Base-by-base conservation (phyloP, 305 asterid species). In the Caryopteris hybrid region DNA sequence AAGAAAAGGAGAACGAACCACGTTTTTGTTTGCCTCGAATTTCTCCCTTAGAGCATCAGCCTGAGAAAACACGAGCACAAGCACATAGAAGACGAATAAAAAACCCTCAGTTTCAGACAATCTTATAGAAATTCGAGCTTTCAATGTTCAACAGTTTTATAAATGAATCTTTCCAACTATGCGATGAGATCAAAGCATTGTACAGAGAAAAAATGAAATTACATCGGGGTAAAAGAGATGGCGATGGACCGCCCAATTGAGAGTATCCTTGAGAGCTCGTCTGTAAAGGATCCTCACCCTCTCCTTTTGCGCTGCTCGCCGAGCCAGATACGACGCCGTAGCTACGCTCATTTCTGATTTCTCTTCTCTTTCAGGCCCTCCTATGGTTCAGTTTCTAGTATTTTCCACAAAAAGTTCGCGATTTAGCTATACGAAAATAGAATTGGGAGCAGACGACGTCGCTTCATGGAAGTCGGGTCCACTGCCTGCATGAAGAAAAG, bases 241-340 rank as follows among this genome's bases (percentile, higher is more conserved):
- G 34, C 34, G 34, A 29, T 29, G 34, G 5, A 29, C 34, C 3
- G 34, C 34, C 98, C 97, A 95, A 78, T 88, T 95, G 73, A 92
- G 97, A 65, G 98, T 88, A 68, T 90, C 98, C 83, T 85, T 88
- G 78, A 95, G 97, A 10, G 97, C 88, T 64, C 95, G 79, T 72
- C 96, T 68, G 85, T 92, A 92, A 56, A 95, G 95, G 85, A 86
- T 88, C 83, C 96, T 76, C 13, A 95, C 99, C 80, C 87, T 88
- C 85, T 92, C 98, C 88, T 83, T 91, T 92, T 89, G 99, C 25
- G 91, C 84, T 3, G 96, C 99, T 75, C 99, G 84, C 66, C 97
- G 91, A 75, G 89, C 90, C 38, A 92, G 39, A 81, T 86, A 89
- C 78, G 97, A 89, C 73, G 86, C 84, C 74, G 84, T 59, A 55